Base-by-base conservation (phyloP, 805 yeast species). In the Candida sanyiensis region DNA sequence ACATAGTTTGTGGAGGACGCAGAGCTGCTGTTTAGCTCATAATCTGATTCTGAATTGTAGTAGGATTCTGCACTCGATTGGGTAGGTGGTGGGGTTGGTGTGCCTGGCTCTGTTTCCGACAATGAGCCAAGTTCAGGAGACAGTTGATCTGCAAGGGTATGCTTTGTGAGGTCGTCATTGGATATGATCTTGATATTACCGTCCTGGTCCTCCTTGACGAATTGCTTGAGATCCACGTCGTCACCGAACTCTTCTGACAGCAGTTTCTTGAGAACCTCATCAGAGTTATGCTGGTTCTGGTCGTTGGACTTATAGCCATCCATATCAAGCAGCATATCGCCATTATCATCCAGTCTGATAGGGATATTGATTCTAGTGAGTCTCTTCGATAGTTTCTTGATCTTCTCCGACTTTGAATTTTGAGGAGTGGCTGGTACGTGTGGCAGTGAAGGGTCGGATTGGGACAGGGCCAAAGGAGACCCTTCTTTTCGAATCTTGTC, bases 251-350 rank as follows among this genome's bases (percentile, higher is more conserved):
- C 97, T 47, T 86, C 93, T 24, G 75, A 66, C 36, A 90, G 67
- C 29, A 89, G 67, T 48, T 81, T 79, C 49, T 77, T 78, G 43
- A 93, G 75, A 26, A 83, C 64, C 36, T 79, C 79, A 56, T 88
- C 96, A 0, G 94, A 76, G 49, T 77, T 79, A 36, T 80, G 79
- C 28, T 83, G 75, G 57, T 82, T 86, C 48, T 80, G 77, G 37
- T 80, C 83, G 51, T 81, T 87, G 24, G 95, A 83, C 61, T 89
- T 90, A 63, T 93, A 93, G 13, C 98, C 98, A 51, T 88, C 94
- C 80, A 90, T 86, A 62, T 93, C 98, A 32, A 93, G 64, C 29
- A 88, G 74, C 50, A 93, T 70, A 55, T 88, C 96, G 10, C 98
- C 98, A 52, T 86, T 84, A 45, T 82, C 80, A 46, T 85, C 95